These are phyloP conservation scores for Pontederia crassipes DNA, from an alignment of 176 grass and related monocot species.

Conservation along the genomic window DNA sequence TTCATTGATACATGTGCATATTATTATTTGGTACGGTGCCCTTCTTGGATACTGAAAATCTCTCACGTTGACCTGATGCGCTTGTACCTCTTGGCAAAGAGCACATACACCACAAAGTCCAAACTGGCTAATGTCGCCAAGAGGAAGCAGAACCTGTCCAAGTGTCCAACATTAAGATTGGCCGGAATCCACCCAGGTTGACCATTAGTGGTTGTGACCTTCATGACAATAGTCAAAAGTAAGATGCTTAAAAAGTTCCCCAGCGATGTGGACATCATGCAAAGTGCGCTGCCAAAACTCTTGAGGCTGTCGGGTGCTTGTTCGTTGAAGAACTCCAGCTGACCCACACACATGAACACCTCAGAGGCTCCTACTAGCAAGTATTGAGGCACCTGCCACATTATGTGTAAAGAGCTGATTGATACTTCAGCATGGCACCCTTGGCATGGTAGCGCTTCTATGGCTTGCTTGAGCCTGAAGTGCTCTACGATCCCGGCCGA, in stretches of 20 bases:
- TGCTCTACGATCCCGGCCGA: conserved; percentile 1
- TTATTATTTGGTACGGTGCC: too few relatives aligned
- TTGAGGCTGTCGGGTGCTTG: conserved; percentile 7
- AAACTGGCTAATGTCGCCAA: neutral
- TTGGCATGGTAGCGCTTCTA: neutral
- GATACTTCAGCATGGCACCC: neutral
- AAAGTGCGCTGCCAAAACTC: conserved; percentile 15
- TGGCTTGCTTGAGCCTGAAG: conserved; percentile 4
- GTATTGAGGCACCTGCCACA: conserved; percentile 13
- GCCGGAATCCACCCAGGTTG: conserved; percentile 8
- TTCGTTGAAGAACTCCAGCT: conserved; percentile 17
- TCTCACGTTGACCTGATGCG: neutral
- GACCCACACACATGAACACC: conserved; percentile 18
- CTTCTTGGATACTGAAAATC: neutral
- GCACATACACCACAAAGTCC: neutral
- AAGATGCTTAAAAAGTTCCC: conserved; percentile 9
- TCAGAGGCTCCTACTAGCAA: conserved; percentile 10
- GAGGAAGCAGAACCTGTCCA: conserved; percentile 17
- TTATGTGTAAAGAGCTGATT: neutral
- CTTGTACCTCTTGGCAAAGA: conserved; percentile 14
- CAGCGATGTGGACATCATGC: conserved; percentile 6
- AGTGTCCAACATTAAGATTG: conserved; percentile 4
- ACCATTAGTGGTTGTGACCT: neutral
- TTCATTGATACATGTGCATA: too few relatives aligned
- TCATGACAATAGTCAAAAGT: neutral